Conservation (phyloP, 768 basidiomycete species). For the Kockovaella imperatae region DNA sequence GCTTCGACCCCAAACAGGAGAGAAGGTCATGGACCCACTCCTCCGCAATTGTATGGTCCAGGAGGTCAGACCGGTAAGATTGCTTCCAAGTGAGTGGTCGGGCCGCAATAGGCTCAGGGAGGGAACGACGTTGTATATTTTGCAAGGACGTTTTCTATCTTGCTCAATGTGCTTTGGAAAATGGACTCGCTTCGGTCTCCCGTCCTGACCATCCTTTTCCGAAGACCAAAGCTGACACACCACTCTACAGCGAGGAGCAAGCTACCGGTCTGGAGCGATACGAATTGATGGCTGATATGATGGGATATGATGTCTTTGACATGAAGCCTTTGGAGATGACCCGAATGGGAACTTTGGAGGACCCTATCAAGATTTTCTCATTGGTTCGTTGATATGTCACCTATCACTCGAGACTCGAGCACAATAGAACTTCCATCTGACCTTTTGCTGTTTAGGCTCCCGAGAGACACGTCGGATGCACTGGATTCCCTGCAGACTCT, state of each 20-base stretch:
- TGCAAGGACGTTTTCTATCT: background rate
- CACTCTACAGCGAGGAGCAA: slow-evolving; percentile 56
- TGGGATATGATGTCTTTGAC: slow-evolving; percentile 86
- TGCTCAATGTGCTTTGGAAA: background rate
- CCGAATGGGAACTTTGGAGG: slow-evolving; percentile 73
- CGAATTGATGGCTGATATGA: slow-evolving; percentile 78
- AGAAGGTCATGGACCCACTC: slow-evolving; percentile 29
- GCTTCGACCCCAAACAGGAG: slow-evolving; percentile 19
- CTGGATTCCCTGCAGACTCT: slow-evolving; percentile 87
- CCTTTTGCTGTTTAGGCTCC: background rate
- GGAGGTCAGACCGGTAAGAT: slow-evolving; percentile 41
- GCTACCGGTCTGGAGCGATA: slow-evolving; percentile 95
- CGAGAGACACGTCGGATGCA: slow-evolving; percentile 84
- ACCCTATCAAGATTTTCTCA: slow-evolving; percentile 81
- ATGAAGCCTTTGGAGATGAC: slow-evolving; percentile 72
- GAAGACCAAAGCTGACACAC: background rate
- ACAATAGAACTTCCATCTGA: background rate
- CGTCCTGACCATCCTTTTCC: background rate
- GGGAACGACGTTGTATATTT: background rate
- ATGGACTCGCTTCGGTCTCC: no score
- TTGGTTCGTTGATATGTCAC: no score
- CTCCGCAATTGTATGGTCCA: slow-evolving; percentile 40
- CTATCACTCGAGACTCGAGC: no score
- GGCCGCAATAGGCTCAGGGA: background rate
- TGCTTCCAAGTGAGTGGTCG: slow-evolving; percentile 39